Base-by-base conservation (phyloP, 2,329 filamentous ascomycete genomes). In the Ophiostoma montium region DNA sequence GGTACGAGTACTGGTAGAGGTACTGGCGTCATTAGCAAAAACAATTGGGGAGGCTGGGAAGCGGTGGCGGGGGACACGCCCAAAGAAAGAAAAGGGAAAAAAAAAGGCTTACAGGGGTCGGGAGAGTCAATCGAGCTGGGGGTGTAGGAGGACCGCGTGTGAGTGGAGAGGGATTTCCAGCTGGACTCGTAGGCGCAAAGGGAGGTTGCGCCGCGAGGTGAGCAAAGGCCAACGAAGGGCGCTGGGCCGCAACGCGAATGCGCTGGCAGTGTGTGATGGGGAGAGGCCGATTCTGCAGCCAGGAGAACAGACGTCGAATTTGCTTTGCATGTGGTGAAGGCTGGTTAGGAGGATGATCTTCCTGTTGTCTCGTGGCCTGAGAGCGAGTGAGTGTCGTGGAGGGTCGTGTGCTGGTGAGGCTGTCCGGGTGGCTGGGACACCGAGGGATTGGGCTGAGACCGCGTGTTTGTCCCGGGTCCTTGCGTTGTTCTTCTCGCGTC, bases 21-120 rank as follows among this genome's bases (percentile, higher is more conserved):
- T n/a, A 33, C 52, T 54, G 49, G 50, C 50, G 48, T 53, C 51
- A 52, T 54, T 50, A 49, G 50, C 49, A 47, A 48, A 31, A 46
- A 41, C 30, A 31, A 56, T 56, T 54, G 44, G 51, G 53, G 54
- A 56, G 54, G 54, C 53, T 56, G 54, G 54, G 51, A 50, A 52
- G 48, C 47, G 52, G 52, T 53, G 52, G 52, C 51, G 51, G 54
- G 52, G 51, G 46, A 36, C 42, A 12, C 43, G 50, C 44, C 41
- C 44, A 39, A 50, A 38, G 48, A 43, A 49, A 27, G 19, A 21
- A 44, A n/a, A 12, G 16, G 30, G 32, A 46, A 39, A 27, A 35
- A 18, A 16, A 43, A 47, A 5, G 23, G 23, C 21, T 39, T 52
- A 54, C 52, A 54, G 43, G 52, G 54, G 47, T 49, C 31, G 35